phyloP scores from a whole-genome alignment of 768 basidiomycete species.

The Russula emetica region DNA sequence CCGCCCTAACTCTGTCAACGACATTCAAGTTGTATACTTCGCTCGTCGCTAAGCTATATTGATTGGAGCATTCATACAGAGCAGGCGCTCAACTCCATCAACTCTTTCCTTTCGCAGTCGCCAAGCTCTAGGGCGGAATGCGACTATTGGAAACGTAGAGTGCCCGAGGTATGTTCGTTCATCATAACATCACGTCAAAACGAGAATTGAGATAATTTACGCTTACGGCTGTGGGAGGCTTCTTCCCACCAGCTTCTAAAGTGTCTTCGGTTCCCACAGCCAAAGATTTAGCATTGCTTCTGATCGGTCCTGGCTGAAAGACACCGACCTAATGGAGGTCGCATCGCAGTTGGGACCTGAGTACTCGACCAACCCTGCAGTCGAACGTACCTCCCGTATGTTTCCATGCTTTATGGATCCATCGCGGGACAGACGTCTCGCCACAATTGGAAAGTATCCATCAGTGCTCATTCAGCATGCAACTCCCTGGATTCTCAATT shows the following conservation, averaged over 20 bases:
- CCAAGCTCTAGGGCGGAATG: neutral
- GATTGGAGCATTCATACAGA: neutral
- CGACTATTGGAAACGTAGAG: conserved; percentile 5
- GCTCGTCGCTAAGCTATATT: neutral
- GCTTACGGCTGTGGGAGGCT: conserved; percentile 7
- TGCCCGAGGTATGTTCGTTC: conserved; percentile 17
- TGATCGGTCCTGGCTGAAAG: conserved; percentile 14
- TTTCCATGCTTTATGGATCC: neutral
- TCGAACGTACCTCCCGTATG: neutral
- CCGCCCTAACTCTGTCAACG: neutral
- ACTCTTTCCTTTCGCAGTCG: neutral
- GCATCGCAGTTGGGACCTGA: neutral
- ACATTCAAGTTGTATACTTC: neutral
- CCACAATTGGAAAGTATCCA: neutral
- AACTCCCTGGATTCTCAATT: conserved; percentile 2
- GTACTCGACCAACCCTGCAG: too few species aligned
- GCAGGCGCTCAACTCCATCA: neutral
- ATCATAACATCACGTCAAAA: conserved; percentile 28
- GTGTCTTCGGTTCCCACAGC: conserved; percentile 11
- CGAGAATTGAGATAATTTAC: conserved; percentile 9
- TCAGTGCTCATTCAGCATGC: neutral
- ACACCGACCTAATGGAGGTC: neutral
- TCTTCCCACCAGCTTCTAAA: neutral
- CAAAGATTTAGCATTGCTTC: conserved; percentile 1
- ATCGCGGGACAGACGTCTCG: neutral